Evolutionary conservation across 2,329 filamentous ascomycete genomes (phyloP), one percentile per base, ranked within the genome.

Genomic region (Colletotrichum destructivum): DNA sequence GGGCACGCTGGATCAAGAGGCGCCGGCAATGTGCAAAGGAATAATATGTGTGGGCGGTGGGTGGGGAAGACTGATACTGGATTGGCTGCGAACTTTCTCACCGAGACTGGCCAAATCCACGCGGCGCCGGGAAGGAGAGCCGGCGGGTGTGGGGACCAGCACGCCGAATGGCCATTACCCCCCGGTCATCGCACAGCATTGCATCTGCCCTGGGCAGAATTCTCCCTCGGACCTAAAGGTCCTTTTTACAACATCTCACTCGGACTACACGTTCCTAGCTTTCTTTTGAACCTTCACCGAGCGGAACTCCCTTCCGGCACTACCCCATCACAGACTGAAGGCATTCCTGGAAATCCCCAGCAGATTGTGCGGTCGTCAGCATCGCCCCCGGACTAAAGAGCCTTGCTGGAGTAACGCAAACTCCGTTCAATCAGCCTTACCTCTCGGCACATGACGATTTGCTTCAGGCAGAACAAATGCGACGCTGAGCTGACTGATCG

Each of bases 191-290:
- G 15, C 57, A 31, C 31, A 35, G 8, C 31, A 9, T 35, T 35
- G 31, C 31, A 31, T 23, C 60, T 52, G 46, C 60, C 46, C 31
- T 62, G n/a, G 47, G 46, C 60, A 62, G 35, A 26, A 46, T 40
- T 15, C 31, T 31, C 8, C 15, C 60, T 23, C 46, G 13, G 35
- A 52, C 31, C n/a, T 47, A 26, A 35, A 61, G 18, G 16, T 38
- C 52, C 35, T 35, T 12, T 62, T 40, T 44, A 46, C 44, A 16
- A 21, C 35, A 7, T 38, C 44, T 23, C 46, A 62, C n/a, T 26
- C 38, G 13, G n/a, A 40, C 52, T 7, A 13, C 31, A 8, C 31
- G 8, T 7, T 31, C 52, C 26, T 7, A 55, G 18, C 52, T 55
- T 26, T 38, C 52, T 31, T 15, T 4, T 3, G 11, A 21, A 18